Conservation (phyloP, 2,329 filamentous ascomycete species). For the Macroventuria anomochaeta region DNA sequence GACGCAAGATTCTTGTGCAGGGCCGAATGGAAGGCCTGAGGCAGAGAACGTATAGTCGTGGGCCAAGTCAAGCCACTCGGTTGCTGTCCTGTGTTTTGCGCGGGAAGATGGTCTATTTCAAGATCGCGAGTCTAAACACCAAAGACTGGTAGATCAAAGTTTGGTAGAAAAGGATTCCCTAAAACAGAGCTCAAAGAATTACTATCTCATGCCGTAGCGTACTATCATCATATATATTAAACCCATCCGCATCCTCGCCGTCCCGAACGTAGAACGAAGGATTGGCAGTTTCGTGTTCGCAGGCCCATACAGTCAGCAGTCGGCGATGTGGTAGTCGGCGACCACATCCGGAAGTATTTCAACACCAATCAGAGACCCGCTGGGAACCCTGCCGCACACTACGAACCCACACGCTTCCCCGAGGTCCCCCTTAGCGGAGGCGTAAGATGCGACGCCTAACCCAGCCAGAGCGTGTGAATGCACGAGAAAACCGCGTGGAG, state of each 20-base stretch:
- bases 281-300: conserved; percentile 16
- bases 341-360: conserved; percentile 16
- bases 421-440: conserved; percentile 16
- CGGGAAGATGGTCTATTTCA: conserved; percentile 6
- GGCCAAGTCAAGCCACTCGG: conserved; percentile 12
- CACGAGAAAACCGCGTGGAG: conserved; percentile 17
- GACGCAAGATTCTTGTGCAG: not conserved
- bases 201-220: not conserved
- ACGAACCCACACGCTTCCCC: conserved; percentile 15
- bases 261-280: conserved; percentile 6
- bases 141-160: not conserved
- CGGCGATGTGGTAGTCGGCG: conserved; percentile 22
- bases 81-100: conserved; percentile 11
- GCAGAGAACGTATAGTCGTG: not conserved
- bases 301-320: conserved; percentile 20
- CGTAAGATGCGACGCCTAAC: conserved; percentile 1
- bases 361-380: conserved; percentile 7
- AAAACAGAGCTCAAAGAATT: not conserved
- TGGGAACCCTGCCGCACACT: not conserved
- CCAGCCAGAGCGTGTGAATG: conserved; percentile 12
- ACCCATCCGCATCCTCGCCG: conserved; percentile 7
- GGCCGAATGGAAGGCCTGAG: not conserved
- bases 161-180: not conserved
- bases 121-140: not conserved
- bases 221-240: conserved; percentile 8